Evolutionary conservation across 2,329 filamentous ascomycete genomes (phyloP), one percentile per base, ranked within the genome.

Genomic region (Colletotrichum orbiculare): DNA sequence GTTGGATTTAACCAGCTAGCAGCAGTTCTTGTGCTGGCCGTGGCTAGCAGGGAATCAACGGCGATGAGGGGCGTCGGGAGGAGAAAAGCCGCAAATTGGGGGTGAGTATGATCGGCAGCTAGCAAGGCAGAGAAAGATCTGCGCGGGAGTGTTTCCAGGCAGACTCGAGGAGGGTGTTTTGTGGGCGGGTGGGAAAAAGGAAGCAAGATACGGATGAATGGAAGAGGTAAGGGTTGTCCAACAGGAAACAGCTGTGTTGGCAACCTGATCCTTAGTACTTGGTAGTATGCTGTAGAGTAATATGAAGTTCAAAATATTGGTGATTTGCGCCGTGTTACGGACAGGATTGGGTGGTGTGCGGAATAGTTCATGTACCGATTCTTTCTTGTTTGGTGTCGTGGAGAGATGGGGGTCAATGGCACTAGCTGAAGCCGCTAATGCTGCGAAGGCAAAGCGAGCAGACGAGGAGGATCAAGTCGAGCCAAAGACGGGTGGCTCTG

Each of bases 181-280:
- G 48, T 49, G 45, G 60, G 46, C 49, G 49, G 38, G 48, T 53
- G 53, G 54, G 12, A 8, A 52, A 33, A n/a, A 53, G 47, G 42
- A 49, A 47, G 60, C 45, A 17, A 54, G 60, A 59, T 64, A 50
- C 50, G 50, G 41, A 59, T 43, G 52, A 46, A 59, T 33, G 42
- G 39, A 59, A 34, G 43, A 73, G 70, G 71, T 69, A 71, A 74
- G 25, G 25, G 25, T 25, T 25, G 4, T 25, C 25, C 25, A 25
- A 3, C 25, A 25, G 25, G 4, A 25, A 25, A 25, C 25, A 5
- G 25, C 25, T 25, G 25, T 25, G 25, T 25, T 25, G 25, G 25
- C 25, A 25, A 25, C 25, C 25, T 25, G 25, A 25, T 25, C 25
- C 25, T 25, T 25, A 69, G 72, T 64, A 66, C 2, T 46, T 6